phyloP scores from a whole-genome alignment of 495 filamentous ascomycete species.

The Bombardia bombarda region DNA sequence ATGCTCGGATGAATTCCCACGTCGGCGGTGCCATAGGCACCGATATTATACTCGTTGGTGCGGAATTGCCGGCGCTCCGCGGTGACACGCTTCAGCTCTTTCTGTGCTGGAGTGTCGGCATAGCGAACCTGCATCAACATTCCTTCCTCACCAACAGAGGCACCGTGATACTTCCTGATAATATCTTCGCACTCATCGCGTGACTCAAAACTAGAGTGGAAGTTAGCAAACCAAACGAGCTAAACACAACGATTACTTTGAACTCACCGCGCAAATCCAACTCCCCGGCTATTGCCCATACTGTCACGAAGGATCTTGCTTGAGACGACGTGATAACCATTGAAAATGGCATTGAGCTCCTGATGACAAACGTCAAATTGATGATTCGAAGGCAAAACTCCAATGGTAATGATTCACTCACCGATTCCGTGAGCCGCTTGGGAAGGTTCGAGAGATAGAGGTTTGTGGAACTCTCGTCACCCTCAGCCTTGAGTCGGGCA shows the following conservation, averaged over 20 bases:
- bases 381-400: too few species aligned
- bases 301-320: constrained; percentile 88
- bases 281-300: constrained; percentile 86
- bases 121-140: constrained; percentile 88
- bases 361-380: too few species aligned
- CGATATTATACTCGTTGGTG: constrained; percentile 84
- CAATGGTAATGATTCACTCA: too few species aligned
- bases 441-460: constrained; percentile 96
- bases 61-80: constrained; percentile 88
- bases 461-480: constrained; percentile 81
- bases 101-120: constrained; percentile 93
- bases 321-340: constrained; percentile 75
- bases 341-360: constrained; percentile 72
- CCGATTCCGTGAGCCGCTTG: constrained; percentile 78
- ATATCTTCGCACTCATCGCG: constrained; percentile 83
- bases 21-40: constrained; percentile 47
- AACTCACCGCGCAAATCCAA: constrained; percentile 88
- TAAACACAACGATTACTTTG: background rate
- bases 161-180: constrained; percentile 73
- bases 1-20: constrained; percentile 41
- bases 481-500: constrained; percentile 84
- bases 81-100: constrained; percentile 88
- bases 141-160: constrained; percentile 58
- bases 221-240: constrained; percentile 14
- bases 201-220: constrained; percentile 61